These are phyloP conservation scores for Phanerochaete sordida DNA, from an alignment of 768 basidiomycete genomes.

Conservation along the genomic window DNA sequence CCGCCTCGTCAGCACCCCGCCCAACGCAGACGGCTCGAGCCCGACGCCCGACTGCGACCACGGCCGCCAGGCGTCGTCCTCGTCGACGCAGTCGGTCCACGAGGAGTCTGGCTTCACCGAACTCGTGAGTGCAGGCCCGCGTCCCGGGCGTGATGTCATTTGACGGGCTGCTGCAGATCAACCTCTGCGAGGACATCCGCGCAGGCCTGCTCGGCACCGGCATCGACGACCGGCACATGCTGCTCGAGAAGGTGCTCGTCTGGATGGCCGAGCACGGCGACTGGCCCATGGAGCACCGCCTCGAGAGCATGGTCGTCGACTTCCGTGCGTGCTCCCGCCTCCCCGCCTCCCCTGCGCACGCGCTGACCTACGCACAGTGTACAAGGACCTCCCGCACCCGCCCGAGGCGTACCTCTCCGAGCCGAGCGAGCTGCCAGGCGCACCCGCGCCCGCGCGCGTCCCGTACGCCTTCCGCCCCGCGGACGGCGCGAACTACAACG, in stretches of 20 bases:
- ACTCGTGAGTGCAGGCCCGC: neutral
- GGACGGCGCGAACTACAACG: slow-evolving; percentile 36
- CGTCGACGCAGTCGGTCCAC: neutral
- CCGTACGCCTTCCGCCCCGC: slow-evolving; percentile 43
- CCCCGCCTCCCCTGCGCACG: neutral
- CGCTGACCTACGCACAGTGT: slow-evolving; percentile 40
- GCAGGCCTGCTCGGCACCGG: neutral
- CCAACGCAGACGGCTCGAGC: neutral
- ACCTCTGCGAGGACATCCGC: neutral
- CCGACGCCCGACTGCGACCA: too few species aligned
- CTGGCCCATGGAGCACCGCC: slow-evolving; percentile 25
- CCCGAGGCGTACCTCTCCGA: slow-evolving; percentile 48
- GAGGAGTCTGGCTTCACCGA: neutral
- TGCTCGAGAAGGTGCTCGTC: slow-evolving; percentile 56
- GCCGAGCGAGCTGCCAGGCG: slow-evolving; percentile 44
- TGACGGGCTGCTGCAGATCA: neutral
- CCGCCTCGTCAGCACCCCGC: neutral
- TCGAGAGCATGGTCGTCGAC: slow-evolving; percentile 50
- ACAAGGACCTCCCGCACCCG: slow-evolving; percentile 79
- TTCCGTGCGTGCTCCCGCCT: slow-evolving; percentile 47
- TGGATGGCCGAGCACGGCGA: slow-evolving; percentile 53
- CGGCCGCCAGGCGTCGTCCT: neutral
- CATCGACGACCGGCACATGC: slow-evolving; percentile 1
- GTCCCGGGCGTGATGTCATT: neutral
- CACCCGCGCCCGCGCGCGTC: slow-evolving; percentile 52